Base-by-base conservation (phyloP, 1,284 basidiomycete species). In the Ceratobasidium sp. region DNA sequence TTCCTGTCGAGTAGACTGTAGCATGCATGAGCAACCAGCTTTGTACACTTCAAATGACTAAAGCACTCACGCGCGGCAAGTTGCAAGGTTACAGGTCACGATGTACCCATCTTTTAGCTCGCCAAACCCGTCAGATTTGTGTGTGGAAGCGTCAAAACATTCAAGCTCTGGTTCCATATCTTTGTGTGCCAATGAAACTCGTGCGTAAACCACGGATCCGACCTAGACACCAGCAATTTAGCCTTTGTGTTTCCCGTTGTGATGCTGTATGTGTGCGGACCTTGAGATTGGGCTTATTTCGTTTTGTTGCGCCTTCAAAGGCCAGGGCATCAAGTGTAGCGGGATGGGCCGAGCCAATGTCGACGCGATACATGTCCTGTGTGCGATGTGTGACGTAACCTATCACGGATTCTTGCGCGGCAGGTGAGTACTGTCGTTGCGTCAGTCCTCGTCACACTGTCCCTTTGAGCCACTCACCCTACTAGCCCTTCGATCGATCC, bases 131-230 rank as follows among this genome's bases (percentile, higher is more conserved):
- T 90, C 89, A 0, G 91, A 81, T 78, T 94, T 94, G 73, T 85
- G 87, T 32, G 90, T 92, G 73, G 93, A 89, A 2, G 91, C 90
- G 75, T 94, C 90, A 75, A 93, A 92, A 76, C 92, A 94, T 76
- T 93, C 91, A 3, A 94, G 80, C 75, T 94, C 92, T 1, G 92
- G 92, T 62, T 94, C 92, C 87, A 93, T 93, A 76, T 94, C 92
- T 75, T 91, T 92, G 75, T 93, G 90, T 15, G 93, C 92, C 27
- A 94, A 79, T 10, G 91, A 92, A 34, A 94, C 87, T 49, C 92
- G 86, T 1, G 91, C 91, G 77, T 93, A 94, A 1, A 94, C 83
- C 43, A 94, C 78, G 7, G 87, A 85, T 38, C 93, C 92, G 54
- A 94, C 86, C 92, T 94, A 73, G 1, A 55, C 13, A 22, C n/a